Percentiles rank a stretch among this genome's conserved stretches.
These are phyloP conservation scores for Lasiodiplodia hormozganensis DNA, from an alignment of 2,329 filamentous ascomycete species.

Conservation along the genomic window DNA sequence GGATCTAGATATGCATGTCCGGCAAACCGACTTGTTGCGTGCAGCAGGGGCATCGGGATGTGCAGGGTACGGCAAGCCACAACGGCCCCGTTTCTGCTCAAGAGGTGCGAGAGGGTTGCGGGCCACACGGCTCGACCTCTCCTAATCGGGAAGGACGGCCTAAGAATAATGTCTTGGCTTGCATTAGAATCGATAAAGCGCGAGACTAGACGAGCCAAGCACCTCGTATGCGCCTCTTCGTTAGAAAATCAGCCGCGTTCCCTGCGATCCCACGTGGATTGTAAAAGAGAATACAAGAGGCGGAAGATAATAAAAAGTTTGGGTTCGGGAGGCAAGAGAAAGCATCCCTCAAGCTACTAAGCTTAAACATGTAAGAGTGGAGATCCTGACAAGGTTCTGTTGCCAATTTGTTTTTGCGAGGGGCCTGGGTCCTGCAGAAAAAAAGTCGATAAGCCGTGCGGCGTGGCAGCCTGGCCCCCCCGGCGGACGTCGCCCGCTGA, in stretches of 20 bases:
- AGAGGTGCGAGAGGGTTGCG: background rate
- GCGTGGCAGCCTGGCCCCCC: slow-evolving; percentile 10
- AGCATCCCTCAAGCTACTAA: background rate
- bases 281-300: background rate
- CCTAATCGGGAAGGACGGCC: slow-evolving; percentile 12
- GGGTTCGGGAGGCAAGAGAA: background rate
- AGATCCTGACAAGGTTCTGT: background rate
- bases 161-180: slow-evolving; percentile 28
- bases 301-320: background rate
- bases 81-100: background rate
- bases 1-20: slow-evolving; percentile 3
- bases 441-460: background rate
- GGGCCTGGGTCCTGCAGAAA: slow-evolving; percentile 2
- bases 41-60: slow-evolving; percentile 6
- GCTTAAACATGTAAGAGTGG: background rate
- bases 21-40: slow-evolving; percentile 13
- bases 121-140: slow-evolving; percentile 1
- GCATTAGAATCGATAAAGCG: slow-evolving; percentile 17
- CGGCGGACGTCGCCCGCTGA: background rate
- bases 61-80: slow-evolving; percentile 7
- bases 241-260: background rate
- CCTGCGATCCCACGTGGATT: background rate
- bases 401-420: background rate
- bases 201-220: slow-evolving; percentile 9
- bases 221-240: slow-evolving; percentile 7